A percentile compares a stretch with the other conserved stretches of the same genome.
Evolutionary conservation across 2,329 filamentous ascomycete genomes (phyloP).

Genomic region (Sporothrix luriei): DNA sequence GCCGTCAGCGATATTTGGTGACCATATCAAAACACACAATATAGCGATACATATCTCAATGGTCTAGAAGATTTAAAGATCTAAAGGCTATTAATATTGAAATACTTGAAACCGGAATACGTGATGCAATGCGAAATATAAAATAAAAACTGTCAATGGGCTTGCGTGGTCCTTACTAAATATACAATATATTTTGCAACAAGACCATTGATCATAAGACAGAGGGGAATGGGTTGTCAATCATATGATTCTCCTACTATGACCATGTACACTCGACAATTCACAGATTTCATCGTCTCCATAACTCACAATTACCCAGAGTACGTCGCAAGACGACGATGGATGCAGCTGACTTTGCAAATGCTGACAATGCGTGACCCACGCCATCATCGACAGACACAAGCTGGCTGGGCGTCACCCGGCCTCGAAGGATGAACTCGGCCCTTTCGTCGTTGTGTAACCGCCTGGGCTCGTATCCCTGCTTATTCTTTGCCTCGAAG

Average conservation of each 20-base stretch:
- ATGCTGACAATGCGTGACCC: neutral
- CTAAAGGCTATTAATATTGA: neutral
- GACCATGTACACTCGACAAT: no score
- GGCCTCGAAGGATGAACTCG: neutral
- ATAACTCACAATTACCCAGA: neutral
- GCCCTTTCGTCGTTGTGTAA: neutral
- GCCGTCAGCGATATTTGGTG: no score
- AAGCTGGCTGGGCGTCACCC: neutral
- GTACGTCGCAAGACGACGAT: neutral
- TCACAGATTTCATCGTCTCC: neutral
- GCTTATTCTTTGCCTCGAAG: neutral
- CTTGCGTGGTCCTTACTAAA: no score
- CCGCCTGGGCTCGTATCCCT: neutral
- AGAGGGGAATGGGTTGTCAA: no score
- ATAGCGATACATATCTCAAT: no score
- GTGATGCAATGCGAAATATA: no score
- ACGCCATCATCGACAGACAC: constrained; percentile 5
- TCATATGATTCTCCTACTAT: no score
- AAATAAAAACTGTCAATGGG: no score
- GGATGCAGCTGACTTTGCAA: neutral
- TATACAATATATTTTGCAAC: no score
- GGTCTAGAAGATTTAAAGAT: neutral
- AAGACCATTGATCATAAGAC: no score
- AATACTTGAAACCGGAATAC: no score
- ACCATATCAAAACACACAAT: no score